A percentile compares a stretch with the other conserved stretches of the same genome.
Conservation (phyloP, 257 asterid species). For the Capsicum chinense region DNA sequence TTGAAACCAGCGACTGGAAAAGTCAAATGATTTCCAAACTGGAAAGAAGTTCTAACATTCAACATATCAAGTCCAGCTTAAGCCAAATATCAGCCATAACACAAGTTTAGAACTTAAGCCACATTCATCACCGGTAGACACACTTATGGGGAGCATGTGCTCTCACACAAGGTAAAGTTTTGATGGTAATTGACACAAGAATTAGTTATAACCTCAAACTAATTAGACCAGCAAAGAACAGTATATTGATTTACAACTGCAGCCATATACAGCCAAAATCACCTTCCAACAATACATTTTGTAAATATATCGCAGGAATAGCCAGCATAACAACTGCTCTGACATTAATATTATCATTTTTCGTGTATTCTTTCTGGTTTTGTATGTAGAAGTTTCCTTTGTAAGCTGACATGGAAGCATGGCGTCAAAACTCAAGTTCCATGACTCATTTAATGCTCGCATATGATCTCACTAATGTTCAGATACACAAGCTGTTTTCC, state of each 20-base stretch:
- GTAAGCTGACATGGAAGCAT: background rate
- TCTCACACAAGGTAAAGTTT: background rate
- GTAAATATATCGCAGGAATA: background rate
- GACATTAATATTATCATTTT: background rate
- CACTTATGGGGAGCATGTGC: background rate
- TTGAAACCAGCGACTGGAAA: background rate
- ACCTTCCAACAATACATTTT: background rate
- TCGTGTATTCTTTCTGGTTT: background rate
- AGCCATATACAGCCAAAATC: background rate
- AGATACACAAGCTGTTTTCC: background rate
- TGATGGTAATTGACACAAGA: background rate
- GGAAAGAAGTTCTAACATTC: background rate
- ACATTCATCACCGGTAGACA: background rate
- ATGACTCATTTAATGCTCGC: background rate
- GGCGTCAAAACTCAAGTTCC: background rate
- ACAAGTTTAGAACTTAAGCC: background rate
- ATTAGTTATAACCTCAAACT: background rate
- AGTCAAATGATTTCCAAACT: background rate
- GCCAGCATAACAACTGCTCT: background rate
- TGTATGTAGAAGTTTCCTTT: background rate
- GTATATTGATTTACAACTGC: background rate
- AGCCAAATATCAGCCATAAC: background rate
- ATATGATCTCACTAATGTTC: background rate
- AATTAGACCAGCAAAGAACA: slow-evolving; percentile 3
- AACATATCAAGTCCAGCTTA: background rate